Evolutionary conservation across 106 monocot genomes (phyloP).

Genomic region (Dendrobium nobile): DNA sequence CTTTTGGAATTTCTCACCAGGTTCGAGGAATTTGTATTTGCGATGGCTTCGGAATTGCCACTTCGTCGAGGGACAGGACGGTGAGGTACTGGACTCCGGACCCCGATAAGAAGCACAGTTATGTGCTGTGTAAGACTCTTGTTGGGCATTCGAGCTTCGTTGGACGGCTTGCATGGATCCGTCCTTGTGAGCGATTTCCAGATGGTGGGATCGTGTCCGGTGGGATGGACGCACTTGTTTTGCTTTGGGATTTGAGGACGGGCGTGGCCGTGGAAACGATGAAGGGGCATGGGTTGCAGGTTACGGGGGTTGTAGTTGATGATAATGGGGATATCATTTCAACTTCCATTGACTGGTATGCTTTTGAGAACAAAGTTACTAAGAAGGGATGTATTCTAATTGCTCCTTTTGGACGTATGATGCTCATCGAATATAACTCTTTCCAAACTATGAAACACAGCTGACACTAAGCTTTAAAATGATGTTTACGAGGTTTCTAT

Average conservation of each 20-base stretch:
- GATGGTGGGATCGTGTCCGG: conserved; percentile 85
- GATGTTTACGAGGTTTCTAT: neutral
- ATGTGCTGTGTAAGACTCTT: conserved; percentile 48
- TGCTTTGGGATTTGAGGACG: conserved; percentile 66
- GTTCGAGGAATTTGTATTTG: conserved; percentile 83
- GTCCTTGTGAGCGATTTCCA: conserved; percentile 48
- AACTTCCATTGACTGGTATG: conserved; percentile 84
- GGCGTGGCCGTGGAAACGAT: conserved; percentile 62
- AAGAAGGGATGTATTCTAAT: neutral
- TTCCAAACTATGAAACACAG: neutral
- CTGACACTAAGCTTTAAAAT: neutral
- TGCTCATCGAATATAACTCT: neutral
- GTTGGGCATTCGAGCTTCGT: conserved; percentile 89
- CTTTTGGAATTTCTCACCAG: conserved; percentile 19
- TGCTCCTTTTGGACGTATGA: neutral
- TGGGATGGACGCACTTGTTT: conserved; percentile 77
- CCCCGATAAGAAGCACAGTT: conserved; percentile 34
- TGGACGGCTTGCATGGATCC: conserved; percentile 79
- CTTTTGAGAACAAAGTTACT: neutral
- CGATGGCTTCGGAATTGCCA: conserved; percentile 59
- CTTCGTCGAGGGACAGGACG: conserved; percentile 79
- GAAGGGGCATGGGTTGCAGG: conserved; percentile 72
- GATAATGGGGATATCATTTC: conserved; percentile 75
- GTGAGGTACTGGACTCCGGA: conserved; percentile 72
- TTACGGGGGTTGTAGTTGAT: conserved; percentile 66